A percentile compares a stretch with the other conserved stretches of the same genome.
Evolutionary conservation across 768 basidiomycete genomes (phyloP).

Genomic region (Mycena vitilis): DNA sequence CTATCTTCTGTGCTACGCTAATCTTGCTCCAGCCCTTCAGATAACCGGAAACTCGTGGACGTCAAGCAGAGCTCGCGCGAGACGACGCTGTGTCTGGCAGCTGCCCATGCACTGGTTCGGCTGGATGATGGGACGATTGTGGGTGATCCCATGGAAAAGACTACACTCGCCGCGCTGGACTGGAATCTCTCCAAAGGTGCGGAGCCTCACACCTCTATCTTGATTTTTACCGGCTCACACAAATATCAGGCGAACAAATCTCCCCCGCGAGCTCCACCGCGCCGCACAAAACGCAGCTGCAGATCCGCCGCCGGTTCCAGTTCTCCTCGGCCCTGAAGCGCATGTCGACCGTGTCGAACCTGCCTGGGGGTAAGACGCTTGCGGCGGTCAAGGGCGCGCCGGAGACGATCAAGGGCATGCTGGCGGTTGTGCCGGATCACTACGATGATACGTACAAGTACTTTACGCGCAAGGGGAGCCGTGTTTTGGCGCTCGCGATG

Average conservation of each 20-base stretch:
- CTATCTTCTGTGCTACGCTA: constrained; percentile 28
- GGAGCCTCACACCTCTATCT: constrained; percentile 21
- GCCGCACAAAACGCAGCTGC: constrained; percentile 69
- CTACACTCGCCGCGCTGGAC: constrained; percentile 89
- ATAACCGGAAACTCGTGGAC: constrained; percentile 76
- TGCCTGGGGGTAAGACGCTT: constrained; percentile 69
- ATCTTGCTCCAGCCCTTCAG: constrained; percentile 56
- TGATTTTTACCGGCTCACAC: constrained; percentile 39
- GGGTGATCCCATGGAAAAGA: constrained; percentile 99
- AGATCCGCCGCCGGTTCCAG: constrained; percentile 92
- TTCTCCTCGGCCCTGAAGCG: constrained; percentile 98
- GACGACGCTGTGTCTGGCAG: constrained; percentile 89
- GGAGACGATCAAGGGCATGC: constrained; percentile 94
- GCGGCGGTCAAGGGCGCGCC: constrained; percentile 96
- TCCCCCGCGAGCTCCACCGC: constrained; percentile 66
- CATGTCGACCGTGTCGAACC: constrained; percentile 89
- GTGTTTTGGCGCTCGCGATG: constrained; percentile 91
- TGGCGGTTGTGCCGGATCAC: constrained; percentile 72
- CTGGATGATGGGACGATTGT: constrained; percentile 95
- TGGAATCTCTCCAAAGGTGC: constrained; percentile 85
- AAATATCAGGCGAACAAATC: constrained; percentile 74
- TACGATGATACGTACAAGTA: constrained; percentile 97
- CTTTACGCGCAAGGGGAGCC: constrained; percentile 92
- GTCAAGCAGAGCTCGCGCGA: constrained; percentile 82
- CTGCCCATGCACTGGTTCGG: constrained; percentile 94